Conservation (phyloP, 2,329 filamentous ascomycete genomes). For the Calonectria leucothoes region DNA sequence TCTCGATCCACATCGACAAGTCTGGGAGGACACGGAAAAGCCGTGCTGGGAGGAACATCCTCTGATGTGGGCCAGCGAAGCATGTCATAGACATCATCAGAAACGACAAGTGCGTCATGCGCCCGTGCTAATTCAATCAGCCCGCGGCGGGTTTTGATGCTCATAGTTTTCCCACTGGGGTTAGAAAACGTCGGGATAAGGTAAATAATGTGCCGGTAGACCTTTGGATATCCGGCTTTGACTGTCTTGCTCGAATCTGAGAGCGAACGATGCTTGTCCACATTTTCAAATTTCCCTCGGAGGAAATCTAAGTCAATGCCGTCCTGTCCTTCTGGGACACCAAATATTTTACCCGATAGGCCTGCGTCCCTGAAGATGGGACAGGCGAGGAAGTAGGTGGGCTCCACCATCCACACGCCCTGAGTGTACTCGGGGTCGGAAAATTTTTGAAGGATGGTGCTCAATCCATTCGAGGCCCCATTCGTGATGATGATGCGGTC, state of each 20-base stretch:
- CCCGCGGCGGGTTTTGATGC: slow-evolving; percentile 62
- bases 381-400: slow-evolving; percentile 74
- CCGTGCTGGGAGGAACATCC: background rate
- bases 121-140: slow-evolving; percentile 71
- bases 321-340: slow-evolving; percentile 67
- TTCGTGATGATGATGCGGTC: slow-evolving; percentile 67
- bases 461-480: slow-evolving; percentile 75
- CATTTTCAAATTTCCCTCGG: background rate
- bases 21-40: background rate
- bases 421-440: slow-evolving; percentile 73
- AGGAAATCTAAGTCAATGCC: slow-evolving; percentile 13
- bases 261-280: background rate
- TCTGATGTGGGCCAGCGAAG: slow-evolving; percentile 64
- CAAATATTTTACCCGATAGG: slow-evolving; percentile 66
- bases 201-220: slow-evolving; percentile 77
- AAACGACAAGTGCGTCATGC: slow-evolving; percentile 73
- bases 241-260: background rate
- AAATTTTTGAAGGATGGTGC: slow-evolving; percentile 71
- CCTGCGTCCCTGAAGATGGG: slow-evolving; percentile 74
- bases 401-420: slow-evolving; percentile 73
- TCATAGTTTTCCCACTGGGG: slow-evolving; percentile 74
- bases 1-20: slow-evolving; percentile 4
- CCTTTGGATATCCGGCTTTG: slow-evolving; percentile 53
- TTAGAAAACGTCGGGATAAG: slow-evolving; percentile 78
- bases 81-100: slow-evolving; percentile 80